Conservation (phyloP, 2,329 filamentous ascomycete species). For the Neonectria faginata region DNA sequence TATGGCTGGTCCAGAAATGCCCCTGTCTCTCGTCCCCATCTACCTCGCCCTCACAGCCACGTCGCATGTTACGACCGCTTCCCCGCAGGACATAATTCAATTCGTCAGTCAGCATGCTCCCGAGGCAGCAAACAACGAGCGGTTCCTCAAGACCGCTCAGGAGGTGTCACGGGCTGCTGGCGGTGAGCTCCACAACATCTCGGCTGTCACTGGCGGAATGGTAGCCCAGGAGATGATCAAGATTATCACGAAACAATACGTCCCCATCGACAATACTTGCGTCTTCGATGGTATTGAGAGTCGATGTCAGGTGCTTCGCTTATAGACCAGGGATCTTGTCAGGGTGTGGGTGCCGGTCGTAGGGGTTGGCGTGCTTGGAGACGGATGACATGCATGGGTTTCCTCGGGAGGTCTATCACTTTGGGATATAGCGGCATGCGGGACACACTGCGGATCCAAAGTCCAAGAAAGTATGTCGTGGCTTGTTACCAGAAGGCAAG, state of each 20-base stretch:
- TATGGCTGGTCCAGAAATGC: constrained; percentile 59
- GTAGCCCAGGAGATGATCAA: constrained; percentile 98
- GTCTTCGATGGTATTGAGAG: constrained; percentile 76
- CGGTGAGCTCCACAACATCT: constrained; percentile 92
- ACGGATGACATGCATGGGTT: constrained; percentile 2
- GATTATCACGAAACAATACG: constrained; percentile 79
- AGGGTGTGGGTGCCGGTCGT: constrained; percentile 5
- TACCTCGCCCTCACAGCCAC: constrained; percentile 74
- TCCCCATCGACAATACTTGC: constrained; percentile 77
- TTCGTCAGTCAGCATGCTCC: constrained; percentile 58
- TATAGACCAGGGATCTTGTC: constrained; percentile 50
- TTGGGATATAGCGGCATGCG: constrained; percentile 7
- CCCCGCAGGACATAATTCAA: constrained; percentile 66
- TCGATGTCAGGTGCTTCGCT: constrained; percentile 68
- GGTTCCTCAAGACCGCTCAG: constrained; percentile 65
- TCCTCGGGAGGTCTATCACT: constrained; percentile 5
- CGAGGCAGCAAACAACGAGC: constrained; percentile 61
- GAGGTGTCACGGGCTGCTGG: constrained; percentile 82
- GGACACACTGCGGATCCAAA: constrained; percentile 7
- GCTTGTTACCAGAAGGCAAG: not conserved
- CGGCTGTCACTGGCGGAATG: constrained; percentile 88
- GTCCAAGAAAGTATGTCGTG: not conserved
- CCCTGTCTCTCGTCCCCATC: constrained; percentile 73
- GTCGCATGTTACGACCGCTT: constrained; percentile 57
- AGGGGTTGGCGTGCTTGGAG: constrained; percentile 6